A percentile compares a stretch with the other conserved stretches of the same genome.
Evolutionary conservation across 306 rosid species (phyloP).

Genomic region (cucumber (Cucumis sativus)): DNA sequence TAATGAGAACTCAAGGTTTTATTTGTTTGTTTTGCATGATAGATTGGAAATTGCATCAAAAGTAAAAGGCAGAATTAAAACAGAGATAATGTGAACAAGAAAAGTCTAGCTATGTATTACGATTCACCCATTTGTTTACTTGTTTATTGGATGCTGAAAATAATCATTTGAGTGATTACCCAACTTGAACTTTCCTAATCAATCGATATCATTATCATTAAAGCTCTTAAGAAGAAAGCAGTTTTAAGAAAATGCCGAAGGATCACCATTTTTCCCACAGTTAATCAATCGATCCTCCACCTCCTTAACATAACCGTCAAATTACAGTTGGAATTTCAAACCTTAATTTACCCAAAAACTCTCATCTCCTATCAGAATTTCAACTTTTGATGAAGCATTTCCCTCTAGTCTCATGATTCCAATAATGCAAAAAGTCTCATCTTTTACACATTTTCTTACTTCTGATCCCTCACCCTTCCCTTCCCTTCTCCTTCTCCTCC

Average conservation of each 20-base stretch:
- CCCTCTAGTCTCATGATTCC: not conserved
- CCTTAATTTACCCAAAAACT: not conserved
- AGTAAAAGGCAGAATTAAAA: too few relatives aligned
- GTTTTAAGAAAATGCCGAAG: not conserved
- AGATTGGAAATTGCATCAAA: too few relatives aligned
- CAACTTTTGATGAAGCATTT: not conserved
- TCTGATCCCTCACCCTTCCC: slow-evolving; percentile 5
- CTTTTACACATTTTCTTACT: not conserved
- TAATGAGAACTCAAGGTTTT: too few relatives aligned
- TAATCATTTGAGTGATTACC: too few relatives aligned
- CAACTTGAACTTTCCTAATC: too few relatives aligned
- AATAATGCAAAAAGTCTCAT: not conserved
- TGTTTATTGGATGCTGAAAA: too few relatives aligned
- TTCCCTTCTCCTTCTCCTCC: not conserved
- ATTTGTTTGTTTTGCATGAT: too few relatives aligned
- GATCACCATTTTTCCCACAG: not conserved
- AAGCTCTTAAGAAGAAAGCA: not conserved
- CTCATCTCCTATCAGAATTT: not conserved
- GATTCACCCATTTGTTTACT: too few relatives aligned
- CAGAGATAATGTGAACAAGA: too few relatives aligned
- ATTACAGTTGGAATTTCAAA: not conserved
- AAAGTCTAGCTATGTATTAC: too few relatives aligned
- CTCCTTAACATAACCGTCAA: slow-evolving; percentile 1
- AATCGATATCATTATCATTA: too few relatives aligned
- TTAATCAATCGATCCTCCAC: not conserved